Base-by-base conservation (phyloP, 371 early-diverging fungal species). In the Gilbertella persicaria region DNA sequence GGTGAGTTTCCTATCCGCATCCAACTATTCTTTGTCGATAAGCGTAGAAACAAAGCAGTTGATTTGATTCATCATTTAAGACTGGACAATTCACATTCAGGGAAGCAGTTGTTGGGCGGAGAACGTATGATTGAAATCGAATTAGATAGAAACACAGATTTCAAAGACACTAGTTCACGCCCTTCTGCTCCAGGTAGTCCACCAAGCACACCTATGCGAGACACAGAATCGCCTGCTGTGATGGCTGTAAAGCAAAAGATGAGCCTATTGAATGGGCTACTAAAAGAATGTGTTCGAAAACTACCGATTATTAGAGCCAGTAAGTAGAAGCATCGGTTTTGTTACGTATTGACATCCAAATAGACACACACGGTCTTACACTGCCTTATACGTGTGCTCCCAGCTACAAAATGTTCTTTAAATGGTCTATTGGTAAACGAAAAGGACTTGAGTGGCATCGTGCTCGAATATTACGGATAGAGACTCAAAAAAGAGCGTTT, bases 1-100 rank as follows among this genome's bases (percentile, higher is more conserved):
- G 97, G 97, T 6, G 96, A 97, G 67, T 95, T 94, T 53, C 93
- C 95, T 12, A 73, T 95, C 40, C 82, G 93, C 20, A 67, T 94
- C 13, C 89, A 92, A 50, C 45, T 97, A 9, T 84, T 79, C 56
- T 95, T 96, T 69, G 78, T 78, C 14, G 91, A 92, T 57, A 80
- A 80, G 52, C 62, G 67, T 4, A 71, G 85, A 33, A 96, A 96
- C 67, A 92, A 92, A 59, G 86, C 93, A 0, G 80, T 93, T 0
- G 92, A 94, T 53, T 62, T 96, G 12, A 85, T 93, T 19, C 92
- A 94, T 62, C 71, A 80, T n/a, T 50, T 93, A n/a, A 90, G 85
- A 68, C 62, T 96, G 58, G 96, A 95, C 63, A 66, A 85, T 41
- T 62, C 70, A 1, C 79, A 82, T 55, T 82, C 80, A 17, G 95